Evolutionary conservation across 2,329 filamentous ascomycete species (phyloP), one percentile per base, ranked within the genome.

Genomic region (Aaosphaeria arxii): DNA sequence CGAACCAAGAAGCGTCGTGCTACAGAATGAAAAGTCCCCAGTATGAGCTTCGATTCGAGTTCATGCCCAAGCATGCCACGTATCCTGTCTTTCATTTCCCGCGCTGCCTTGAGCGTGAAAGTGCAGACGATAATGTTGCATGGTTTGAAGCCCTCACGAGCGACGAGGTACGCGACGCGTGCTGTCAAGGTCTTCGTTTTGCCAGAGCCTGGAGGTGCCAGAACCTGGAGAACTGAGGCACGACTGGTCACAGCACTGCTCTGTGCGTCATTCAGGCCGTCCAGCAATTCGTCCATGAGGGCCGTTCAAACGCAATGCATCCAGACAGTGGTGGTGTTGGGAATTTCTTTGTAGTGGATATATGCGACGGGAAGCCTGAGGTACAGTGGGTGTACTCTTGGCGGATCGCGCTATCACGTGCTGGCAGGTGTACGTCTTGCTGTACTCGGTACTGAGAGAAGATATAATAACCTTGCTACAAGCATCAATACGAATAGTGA

Each of bases 161-260:
- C 82, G 46, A 96, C 81, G 30, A 96, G 83, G 78, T 92, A 95
- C 59, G 91, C 91, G 49, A 96, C 90, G 53, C 94, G 87, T 40
- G 91, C 89, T 0, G 91, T 96, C 46, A 99, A 78, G 1, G 94
- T 97, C 70, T 96, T 95, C 11, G 92, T 99, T 72, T 99, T 97
- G 17, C 94, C 92, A 52, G 83, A 86, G 32, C 84, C 84, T 28
- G 84, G 83, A 44, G 82, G 81, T 5, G 82, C 82, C 31, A 85
- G 78, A 3, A 84, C 80, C 62, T 85, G 82, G 3, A 85, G 63
- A 2, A 84, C 77, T 9, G 78, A 72, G 7, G 83, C 79, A 4
- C 77, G 73, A 5, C 82, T 86, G 6, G 83, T 82, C 29, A 88
- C 85, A 1, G 86, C 85, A 42, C 76, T 76, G 55, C 74, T 76